Percentiles rank a stretch among this genome's conserved stretches.
phyloP scores from a whole-genome alignment of 1,284 basidiomycete species.

The Butyriboletus appendiculatus region DNA sequence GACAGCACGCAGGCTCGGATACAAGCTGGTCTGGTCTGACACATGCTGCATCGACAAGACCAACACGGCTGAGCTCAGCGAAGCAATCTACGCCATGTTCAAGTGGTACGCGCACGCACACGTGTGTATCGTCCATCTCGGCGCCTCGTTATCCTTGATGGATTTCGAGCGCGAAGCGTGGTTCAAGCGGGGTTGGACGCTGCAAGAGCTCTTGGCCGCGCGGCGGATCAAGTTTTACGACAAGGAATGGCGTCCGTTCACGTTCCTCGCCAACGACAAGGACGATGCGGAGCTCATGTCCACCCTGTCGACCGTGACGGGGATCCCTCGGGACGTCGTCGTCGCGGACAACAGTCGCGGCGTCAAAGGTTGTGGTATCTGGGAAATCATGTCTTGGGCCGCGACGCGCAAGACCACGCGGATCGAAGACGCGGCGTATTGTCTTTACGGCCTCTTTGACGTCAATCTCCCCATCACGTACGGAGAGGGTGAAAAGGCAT shows the following conservation, averaged over 20 bases:
- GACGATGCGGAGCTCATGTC: constrained; percentile 11
- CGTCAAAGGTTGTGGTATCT: constrained; percentile 14
- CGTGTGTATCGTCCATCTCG: constrained; percentile 30
- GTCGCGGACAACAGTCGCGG: constrained; percentile 23
- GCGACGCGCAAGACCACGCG: constrained; percentile 24
- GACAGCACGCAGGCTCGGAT: constrained; percentile 18
- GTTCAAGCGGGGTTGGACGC: constrained; percentile 31
- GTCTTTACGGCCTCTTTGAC: constrained; percentile 24
- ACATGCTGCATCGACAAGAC: constrained; percentile 30
- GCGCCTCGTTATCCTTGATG: constrained; percentile 8
- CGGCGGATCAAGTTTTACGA: constrained; percentile 29
- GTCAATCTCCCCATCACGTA: constrained; percentile 19
- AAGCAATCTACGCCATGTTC: constrained; percentile 33
- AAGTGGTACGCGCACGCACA: constrained; percentile 29
- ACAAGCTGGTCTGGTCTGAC: constrained; percentile 28
- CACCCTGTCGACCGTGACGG: constrained; percentile 16
- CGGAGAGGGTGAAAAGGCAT: constrained; percentile 28
- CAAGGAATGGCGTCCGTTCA: constrained; percentile 23
- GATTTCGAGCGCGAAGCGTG: constrained; percentile 27
- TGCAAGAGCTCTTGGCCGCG: constrained; percentile 30
- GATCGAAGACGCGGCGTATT: constrained; percentile 27
- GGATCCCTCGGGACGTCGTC: constrained; percentile 19
- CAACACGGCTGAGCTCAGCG: constrained; percentile 23
- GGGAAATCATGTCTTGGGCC: constrained; percentile 33
- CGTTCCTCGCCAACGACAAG: constrained; percentile 22